These are phyloP conservation scores for Coemansia asiatica DNA, from an alignment of 192 early-diverging fungal genomes.

Conservation along the genomic window DNA sequence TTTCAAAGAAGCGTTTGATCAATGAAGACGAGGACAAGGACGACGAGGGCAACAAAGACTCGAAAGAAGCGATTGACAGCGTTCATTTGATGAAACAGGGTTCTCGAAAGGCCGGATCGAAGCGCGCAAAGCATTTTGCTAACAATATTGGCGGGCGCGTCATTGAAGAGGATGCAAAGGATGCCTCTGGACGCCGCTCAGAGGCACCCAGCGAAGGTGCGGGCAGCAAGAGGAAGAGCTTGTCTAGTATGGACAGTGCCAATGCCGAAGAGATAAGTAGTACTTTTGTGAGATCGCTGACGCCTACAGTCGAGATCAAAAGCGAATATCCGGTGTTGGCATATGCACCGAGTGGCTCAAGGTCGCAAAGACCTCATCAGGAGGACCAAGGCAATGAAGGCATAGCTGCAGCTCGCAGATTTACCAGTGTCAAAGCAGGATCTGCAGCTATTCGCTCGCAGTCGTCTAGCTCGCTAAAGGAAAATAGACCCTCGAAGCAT, in stretches of 20 bases:
- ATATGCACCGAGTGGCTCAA: conserved; percentile 1
- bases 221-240: conserved; percentile 16
- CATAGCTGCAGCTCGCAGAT: background rate
- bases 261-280: background rate
- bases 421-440: background rate
- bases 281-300: background rate
- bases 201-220: conserved; percentile 24
- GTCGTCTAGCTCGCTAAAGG: conserved; percentile 4
- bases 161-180: background rate
- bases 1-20: conserved; percentile 23
- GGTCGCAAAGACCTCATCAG: conserved; percentile 1
- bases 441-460: background rate
- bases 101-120: conserved; percentile 2
- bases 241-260: background rate
- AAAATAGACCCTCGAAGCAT: conserved; percentile 9
- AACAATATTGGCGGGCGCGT: background rate
- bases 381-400: background rate
- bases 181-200: background rate
- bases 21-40: conserved; percentile 33
- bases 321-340: conserved; percentile 9
- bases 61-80: background rate
- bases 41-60: conserved; percentile 16
- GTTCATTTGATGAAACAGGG: background rate
- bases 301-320: conserved; percentile 31
- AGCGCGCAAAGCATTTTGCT: conserved; percentile 9